These are phyloP conservation scores for Vanrija sp. DNA, from an alignment of 1,284 basidiomycete species.

Conservation along the genomic window DNA sequence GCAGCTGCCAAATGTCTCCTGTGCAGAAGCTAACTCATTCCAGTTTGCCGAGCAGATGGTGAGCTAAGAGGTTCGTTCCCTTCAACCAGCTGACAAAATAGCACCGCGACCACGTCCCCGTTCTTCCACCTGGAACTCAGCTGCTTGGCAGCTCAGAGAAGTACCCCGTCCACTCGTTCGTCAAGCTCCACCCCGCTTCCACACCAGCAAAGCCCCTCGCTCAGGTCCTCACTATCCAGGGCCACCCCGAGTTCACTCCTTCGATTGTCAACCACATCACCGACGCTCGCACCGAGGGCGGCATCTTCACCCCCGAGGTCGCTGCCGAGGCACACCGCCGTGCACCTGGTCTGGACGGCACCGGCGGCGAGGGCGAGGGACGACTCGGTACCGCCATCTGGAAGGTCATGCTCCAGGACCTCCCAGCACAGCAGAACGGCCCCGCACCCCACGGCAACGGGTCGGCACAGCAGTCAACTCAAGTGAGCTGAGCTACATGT, in stretches of 20 bases:
- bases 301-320: conserved; percentile 47
- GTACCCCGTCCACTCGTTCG: conserved; percentile 52
- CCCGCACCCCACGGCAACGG: not conserved
- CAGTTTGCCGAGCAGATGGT: conserved; percentile 54
- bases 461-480: not conserved
- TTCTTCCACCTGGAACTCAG: conserved; percentile 49
- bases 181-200: conserved; percentile 47
- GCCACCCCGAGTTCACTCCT: conserved; percentile 55
- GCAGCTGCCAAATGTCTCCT: not conserved
- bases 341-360: conserved; percentile 49
- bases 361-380: conserved; percentile 51
- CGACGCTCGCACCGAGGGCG: conserved; percentile 44
- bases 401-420: conserved; percentile 49
- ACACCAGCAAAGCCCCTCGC: conserved; percentile 41
- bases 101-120: conserved; percentile 53
- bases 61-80: conserved; percentile 1
- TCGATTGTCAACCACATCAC: conserved; percentile 52
- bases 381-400: conserved; percentile 52
- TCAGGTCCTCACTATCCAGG: conserved; percentile 51
- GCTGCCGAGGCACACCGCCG: conserved; percentile 46
- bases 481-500: conserved; percentile 14
- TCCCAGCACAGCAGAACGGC: conserved; percentile 6
- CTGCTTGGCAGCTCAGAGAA: conserved; percentile 49
- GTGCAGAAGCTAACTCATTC: not conserved
- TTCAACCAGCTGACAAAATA: conserved; percentile 4